A percentile compares a stretch with the other conserved stretches of the same genome.
Evolutionary conservation across 208 protist genomes (phyloP).

Genomic region (Kentomonas sorsogonicus): DNA sequence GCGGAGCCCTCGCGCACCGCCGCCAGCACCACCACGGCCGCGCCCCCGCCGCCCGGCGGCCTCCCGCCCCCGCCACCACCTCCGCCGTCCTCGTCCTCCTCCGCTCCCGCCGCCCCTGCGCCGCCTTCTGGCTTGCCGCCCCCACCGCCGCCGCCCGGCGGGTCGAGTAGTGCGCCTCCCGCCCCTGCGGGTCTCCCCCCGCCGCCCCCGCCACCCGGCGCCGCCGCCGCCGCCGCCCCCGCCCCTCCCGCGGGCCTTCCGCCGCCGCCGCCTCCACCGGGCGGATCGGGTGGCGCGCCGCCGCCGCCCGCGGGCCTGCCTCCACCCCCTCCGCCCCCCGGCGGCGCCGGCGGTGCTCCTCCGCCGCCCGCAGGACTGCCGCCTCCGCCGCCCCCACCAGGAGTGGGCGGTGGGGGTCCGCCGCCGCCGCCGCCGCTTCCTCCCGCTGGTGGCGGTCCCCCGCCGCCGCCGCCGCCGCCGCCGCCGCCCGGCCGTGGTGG

Average conservation of each 20-base stretch:
- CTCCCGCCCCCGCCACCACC: too few relatives aligned
- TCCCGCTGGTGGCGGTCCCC: neutral
- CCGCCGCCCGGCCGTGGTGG: slow-evolving; percentile 16
- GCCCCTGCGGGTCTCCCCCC: slow-evolving; percentile 8
- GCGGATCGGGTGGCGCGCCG: too few relatives aligned
- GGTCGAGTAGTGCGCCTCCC: neutral
- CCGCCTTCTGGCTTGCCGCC: slow-evolving; percentile 5
- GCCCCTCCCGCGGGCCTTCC: neutral
- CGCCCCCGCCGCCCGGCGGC: slow-evolving; percentile 2
- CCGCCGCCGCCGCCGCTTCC: slow-evolving; percentile 17
- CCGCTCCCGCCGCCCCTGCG: neutral
- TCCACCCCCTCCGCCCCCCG: slow-evolving; percentile 20
- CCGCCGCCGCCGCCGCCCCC: neutral
- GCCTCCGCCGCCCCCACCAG: slow-evolving; percentile 20
- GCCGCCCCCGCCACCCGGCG: slow-evolving; percentile 18
- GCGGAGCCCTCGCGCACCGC: neutral
- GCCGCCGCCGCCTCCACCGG: slow-evolving; percentile 17
- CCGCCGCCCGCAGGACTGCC: slow-evolving; percentile 19
- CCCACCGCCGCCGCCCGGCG: slow-evolving; percentile 15
- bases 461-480: slow-evolving; percentile 16
- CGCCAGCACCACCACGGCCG: neutral
- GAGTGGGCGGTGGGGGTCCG: neutral
- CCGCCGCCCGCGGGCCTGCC: slow-evolving; percentile 18
- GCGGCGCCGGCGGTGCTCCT: too few relatives aligned
- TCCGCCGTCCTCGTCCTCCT: too few relatives aligned